Percentiles rank a stretch among this genome's conserved stretches.
These are phyloP conservation scores for Mycena olivaceomarginata DNA, from an alignment of 768 basidiomycete genomes.

Conservation along the genomic window DNA sequence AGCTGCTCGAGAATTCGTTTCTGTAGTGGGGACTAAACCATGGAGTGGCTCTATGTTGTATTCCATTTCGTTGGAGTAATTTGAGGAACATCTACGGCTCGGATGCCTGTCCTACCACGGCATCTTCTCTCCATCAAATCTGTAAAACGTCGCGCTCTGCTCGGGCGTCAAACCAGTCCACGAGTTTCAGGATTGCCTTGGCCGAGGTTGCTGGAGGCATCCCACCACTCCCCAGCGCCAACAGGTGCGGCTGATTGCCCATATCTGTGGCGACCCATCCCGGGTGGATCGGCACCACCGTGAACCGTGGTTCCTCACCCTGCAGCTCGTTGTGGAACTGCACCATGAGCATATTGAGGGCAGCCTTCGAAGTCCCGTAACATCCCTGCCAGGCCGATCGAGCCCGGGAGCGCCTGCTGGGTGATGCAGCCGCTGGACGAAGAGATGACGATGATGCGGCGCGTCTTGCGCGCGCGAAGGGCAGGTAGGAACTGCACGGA, in stretches of 20 bases:
- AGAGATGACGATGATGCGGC: constrained; percentile 43
- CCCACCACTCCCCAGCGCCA: constrained; percentile 27
- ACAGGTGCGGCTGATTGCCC: constrained; percentile 23
- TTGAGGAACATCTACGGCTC: no score
- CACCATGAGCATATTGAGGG: constrained; percentile 11
- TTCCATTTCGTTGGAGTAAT: no score
- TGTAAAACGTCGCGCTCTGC: constrained; percentile 42
- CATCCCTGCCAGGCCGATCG: constrained; percentile 40
- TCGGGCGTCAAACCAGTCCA: constrained; percentile 26
- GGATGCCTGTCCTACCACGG: constrained; percentile 39
- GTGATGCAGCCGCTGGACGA: constrained; percentile 44
- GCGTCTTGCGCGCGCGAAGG: constrained; percentile 40
- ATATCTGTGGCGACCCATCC: constrained; percentile 45
- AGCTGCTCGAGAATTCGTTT: no score
- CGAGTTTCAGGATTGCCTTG: constrained; percentile 38
- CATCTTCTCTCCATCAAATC: constrained; percentile 40
- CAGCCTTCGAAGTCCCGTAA: constrained; percentile 45
- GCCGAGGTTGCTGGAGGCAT: constrained; percentile 39
- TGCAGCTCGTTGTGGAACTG: constrained; percentile 45
- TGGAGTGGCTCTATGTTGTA: no score
- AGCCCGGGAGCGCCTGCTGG: constrained; percentile 34
- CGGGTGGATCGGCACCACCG: constrained; percentile 44
- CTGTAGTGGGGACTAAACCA: no score
- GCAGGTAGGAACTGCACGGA: constrained; percentile 46
- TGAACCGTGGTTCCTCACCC: constrained; percentile 31